Evolutionary conservation across 192 early-diverging fungal genomes (phyloP), one percentile per base, ranked within the genome.

Genomic region (Polychytrium aggregatum): DNA sequence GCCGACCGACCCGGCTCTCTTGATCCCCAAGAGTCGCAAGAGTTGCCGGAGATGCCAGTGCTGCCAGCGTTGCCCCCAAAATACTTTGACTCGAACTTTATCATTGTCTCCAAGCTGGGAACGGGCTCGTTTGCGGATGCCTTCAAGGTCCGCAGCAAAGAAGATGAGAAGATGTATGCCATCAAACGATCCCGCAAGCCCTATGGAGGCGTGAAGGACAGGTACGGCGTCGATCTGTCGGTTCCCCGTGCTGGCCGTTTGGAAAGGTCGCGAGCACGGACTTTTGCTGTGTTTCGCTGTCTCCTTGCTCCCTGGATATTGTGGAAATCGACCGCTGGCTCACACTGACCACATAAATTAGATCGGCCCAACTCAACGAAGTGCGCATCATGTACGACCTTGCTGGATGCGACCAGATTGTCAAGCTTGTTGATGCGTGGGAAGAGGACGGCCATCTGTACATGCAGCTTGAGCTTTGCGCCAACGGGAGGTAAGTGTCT

Each of bases 381-480:
- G 88, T 87, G 5, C 76, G 82, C 41, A 71, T 90, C 20, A 59
- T 92, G 70, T 86, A 82, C 73, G 48, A 63, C 5, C 45, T 92
- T 10, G 70, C 78, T 31, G 53, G 52, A 6, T 53, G 59, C 47
- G 68, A 63, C 1, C 66, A 86, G 46, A 80, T 84, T 44, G 67
- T 94, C 28, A 60, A 81, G 41, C 60, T 98, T 4, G 34, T 82
- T 30, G 67, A 72, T 54, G 90, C 94, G 0, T 98, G 94, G 94
- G 88, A 92, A 48, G 89, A 98, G 63, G 65, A 67, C 26, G 92
- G 90, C 1, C 75, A 80, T 54, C 61, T 98, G 24, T 90, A 86
- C 54, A 64, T 98, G 51, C 87, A 92, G 53, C 82, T 86, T 56
- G 92, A 94, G 58, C 72, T 94, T 27, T 92, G 88, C 61, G 76